Evolutionary conservation across 2,329 filamentous ascomycete genomes (phyloP), one percentile per base, ranked within the genome.

Genomic region (Hysterium pulicare): DNA sequence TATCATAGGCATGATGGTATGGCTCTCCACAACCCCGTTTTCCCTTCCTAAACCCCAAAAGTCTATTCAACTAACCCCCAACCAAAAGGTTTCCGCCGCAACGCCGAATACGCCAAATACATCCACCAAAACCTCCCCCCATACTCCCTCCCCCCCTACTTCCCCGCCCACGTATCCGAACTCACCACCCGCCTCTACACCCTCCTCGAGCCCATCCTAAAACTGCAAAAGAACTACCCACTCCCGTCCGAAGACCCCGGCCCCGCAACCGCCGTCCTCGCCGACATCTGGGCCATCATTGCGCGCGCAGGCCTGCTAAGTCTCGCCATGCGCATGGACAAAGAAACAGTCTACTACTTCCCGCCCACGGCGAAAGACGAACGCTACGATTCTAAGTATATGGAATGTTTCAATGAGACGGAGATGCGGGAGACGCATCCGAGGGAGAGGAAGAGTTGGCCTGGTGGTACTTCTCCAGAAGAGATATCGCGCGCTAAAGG

Each of bases 261-360:
- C 11, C 16, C 21, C 4, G n/a, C 13, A 5, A 23, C 4, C 5
- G 8, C 3, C 21, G 19, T 22, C 20, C 21, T 35, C 32, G n/a
- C 23, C 2, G 15, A 22, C 9, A 46, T 61, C 10, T 45, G 42
- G 35, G 32, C 5, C 10, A 41, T 58, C 45, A 42, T 51, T 33
- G 31, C 41, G 13, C 24, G 37, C n/a, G 53, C 61, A 17, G 60
- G 41, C 5, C 31, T 61, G 1, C 46, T 63, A 9, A 47, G 44
- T 32, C 47, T 65, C 0, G 34, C 45, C 26, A 62, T 65, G 58
- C 53, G 48, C 17, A 22, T 53, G 5, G 55, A 61, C 33, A 33
- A 46, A 0, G 48, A 56, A 42, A 64, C 60, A 2, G 51, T 50
- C 2, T 66, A 66, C 50, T 42, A 55, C 51, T 47, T 59, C 41